Base-by-base conservation (phyloP, 345 rosid species). In the Eucalyptus grandis region DNA sequence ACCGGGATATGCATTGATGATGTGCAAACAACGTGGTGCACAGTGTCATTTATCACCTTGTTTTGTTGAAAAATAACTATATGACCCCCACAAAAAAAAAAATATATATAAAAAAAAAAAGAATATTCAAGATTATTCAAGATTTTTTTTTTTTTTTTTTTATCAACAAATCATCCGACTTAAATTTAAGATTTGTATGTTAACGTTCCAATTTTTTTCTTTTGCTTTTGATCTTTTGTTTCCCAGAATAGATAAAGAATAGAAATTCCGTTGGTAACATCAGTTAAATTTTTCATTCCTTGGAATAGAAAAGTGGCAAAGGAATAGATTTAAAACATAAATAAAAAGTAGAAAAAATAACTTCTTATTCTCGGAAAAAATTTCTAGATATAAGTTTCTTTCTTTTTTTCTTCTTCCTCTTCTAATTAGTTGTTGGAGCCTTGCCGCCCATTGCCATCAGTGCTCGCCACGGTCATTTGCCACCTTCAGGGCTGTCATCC, bases 401-500 rank as follows among this genome's bases (percentile, higher is more conserved):
- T 19, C 10, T 19, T 53, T 17, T 7, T 53, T 17, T 51, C 3
- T 51, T 51, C 2, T 53, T 53, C 11, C 58, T 53, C 26, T 19
- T 53, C 58, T 53, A 53, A 21, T 53, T 2, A 4, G 2, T 53
- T 0, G 11, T 53, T 0, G 5, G 0, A 53, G 58, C 58, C 11
- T 53, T 0, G 1, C 2, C 1, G 11, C 58, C 5, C 26, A 1
- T 2, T 0, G 0, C 26, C 58, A 21, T 53, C 58, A 8, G 0
- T 53, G 2, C 58, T 53, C 0, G 26, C 26, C 1, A 1, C 0
- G 0, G 24, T 1, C 24, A 1, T 53, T 0, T 19, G 11, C 5
- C 0, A 0, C 11, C 58, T 53, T 0, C 2, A 19, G 11, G 58
- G 58, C 10, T 0, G 1, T 19, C 0, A 0, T 24, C 24, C 56